Base-by-base conservation (phyloP, 257 asterid genomes). In the Jaltomata sinuosa region DNA sequence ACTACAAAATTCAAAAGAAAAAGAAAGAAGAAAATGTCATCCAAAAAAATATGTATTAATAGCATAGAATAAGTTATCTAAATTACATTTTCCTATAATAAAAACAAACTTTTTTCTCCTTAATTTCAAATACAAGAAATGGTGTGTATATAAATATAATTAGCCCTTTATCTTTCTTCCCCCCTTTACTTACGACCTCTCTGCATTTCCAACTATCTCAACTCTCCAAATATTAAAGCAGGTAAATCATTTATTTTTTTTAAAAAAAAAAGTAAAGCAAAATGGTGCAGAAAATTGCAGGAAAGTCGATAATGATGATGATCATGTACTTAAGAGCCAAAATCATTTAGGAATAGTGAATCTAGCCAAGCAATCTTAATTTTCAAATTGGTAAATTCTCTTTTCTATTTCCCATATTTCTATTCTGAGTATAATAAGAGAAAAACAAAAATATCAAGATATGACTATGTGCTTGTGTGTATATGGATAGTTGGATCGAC, bases 1-100 rank as follows among this genome's bases (percentile, higher is more conserved):
- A 74, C 21, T 85, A 5, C 59, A 88, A 85, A 86, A 88, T 81
- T 27, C 54, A 83, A 85, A 87, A 80, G 69, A 42, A 82, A 55
- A 85, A 65, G 84, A 55, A 79, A 14, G 53, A 36, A 29, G n/a
- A n/a, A n/a, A n/a, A 65, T 36, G 80, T 19, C 49, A 27, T 64
- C 38, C 27, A 11, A 81, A 31, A 50, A 34, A 14, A 64, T 62
- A 62, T n/a, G n/a, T n/a, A 59, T 8, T 61, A 3, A 2, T 49
- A 14, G 3, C 12, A 50, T 62, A 11, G 15, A 22, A 0, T 25
- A 61, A 25, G 6, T 45, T 40, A 47, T 15, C 9, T 25, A 6
- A 27, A 15, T 45, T 8, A 76, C 45, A 45, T 76, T 76, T 64
- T n/a, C 18, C 34, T 11, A 3, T 42, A 14, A 25, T 25, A 4